These are phyloP conservation scores for Oryza glumipatula DNA, from an alignment of 176 grass and related monocot species.

Conservation along the genomic window DNA sequence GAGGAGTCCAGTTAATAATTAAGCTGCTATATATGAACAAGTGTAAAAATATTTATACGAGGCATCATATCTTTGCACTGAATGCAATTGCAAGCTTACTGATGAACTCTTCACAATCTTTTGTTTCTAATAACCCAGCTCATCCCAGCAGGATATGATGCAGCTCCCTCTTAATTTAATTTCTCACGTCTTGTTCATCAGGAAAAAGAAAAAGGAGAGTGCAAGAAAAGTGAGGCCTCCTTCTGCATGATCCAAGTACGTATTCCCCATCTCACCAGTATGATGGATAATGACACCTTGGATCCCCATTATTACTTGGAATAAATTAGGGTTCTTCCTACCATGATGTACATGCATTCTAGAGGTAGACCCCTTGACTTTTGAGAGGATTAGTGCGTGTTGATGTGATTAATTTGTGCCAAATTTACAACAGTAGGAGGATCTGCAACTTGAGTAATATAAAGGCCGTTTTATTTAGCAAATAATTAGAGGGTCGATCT, in stretches of 20 bases:
- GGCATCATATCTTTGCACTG: not conserved
- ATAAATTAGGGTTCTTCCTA: not conserved
- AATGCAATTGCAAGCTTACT: not conserved
- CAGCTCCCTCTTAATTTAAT: not conserved
- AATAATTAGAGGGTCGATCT: not conserved
- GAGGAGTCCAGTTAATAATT: not conserved
- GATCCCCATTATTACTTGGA: conserved; percentile 12
- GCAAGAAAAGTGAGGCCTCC: conserved; percentile 5
- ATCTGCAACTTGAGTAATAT: not conserved
- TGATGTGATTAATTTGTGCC: not conserved
- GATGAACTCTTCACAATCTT: conserved; percentile 2
- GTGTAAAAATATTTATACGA: not conserved
- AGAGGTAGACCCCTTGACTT: not conserved
- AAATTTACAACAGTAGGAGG: not conserved
- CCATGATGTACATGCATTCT: conserved; percentile 8
- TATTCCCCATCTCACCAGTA: conserved; percentile 14
- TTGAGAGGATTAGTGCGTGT: not conserved
- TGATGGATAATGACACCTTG: conserved; percentile 26
- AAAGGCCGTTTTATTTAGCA: not conserved
- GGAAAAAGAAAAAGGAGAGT: not conserved
- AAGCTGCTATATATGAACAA: not conserved
- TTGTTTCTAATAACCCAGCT: conserved; percentile 15
- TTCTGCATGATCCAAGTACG: conserved; percentile 20
- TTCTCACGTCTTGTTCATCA: not conserved
- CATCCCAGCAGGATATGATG: not conserved